These are phyloP conservation scores for Lasiodiplodia citricola DNA, from an alignment of 2,329 filamentous ascomycete species.

Conservation along the genomic window DNA sequence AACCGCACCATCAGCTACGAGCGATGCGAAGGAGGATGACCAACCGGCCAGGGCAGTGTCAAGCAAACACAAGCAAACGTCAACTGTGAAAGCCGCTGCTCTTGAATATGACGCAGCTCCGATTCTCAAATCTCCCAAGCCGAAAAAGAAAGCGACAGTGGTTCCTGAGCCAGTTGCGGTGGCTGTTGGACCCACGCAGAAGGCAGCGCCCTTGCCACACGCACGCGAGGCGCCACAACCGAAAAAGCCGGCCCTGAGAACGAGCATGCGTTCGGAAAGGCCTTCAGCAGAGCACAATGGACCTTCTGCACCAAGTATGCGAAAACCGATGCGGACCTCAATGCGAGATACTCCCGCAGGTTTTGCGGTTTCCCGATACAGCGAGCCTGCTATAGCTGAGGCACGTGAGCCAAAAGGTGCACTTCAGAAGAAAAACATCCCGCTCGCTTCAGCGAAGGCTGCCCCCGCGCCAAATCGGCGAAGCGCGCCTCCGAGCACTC, in stretches of 20 bases:
- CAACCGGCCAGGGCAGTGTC: neutral
- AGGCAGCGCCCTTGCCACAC: slow-evolving; percentile 25
- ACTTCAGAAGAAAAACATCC: slow-evolving; percentile 47
- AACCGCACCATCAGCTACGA: neutral
- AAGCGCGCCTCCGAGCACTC: slow-evolving; percentile 28
- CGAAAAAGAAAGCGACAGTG: slow-evolving; percentile 42
- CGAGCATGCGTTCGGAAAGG: slow-evolving; percentile 38
- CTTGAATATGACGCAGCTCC: neutral
- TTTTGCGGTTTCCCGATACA: slow-evolving; percentile 43
- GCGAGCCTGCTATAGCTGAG: slow-evolving; percentile 33
- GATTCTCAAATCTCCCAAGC: slow-evolving; percentile 37
- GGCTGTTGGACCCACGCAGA: slow-evolving; percentile 1
- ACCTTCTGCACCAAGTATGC: neutral
- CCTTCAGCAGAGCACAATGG: slow-evolving; percentile 28
- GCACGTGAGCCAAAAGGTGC: slow-evolving; percentile 41
- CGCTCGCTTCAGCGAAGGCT: slow-evolving; percentile 31
- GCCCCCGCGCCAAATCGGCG: slow-evolving; percentile 35
- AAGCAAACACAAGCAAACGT: slow-evolving; percentile 28
- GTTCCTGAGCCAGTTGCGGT: slow-evolving; percentile 14
- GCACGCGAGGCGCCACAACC: slow-evolving; percentile 35
- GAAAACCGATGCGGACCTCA: slow-evolving; percentile 32
- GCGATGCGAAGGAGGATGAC: neutral
- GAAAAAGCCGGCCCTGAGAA: slow-evolving; percentile 49
- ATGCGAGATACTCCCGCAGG: slow-evolving; percentile 34
- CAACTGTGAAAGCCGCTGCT: neutral